phyloP scores from a whole-genome alignment of 768 basidiomycete species.

The Mycena floridula region DNA sequence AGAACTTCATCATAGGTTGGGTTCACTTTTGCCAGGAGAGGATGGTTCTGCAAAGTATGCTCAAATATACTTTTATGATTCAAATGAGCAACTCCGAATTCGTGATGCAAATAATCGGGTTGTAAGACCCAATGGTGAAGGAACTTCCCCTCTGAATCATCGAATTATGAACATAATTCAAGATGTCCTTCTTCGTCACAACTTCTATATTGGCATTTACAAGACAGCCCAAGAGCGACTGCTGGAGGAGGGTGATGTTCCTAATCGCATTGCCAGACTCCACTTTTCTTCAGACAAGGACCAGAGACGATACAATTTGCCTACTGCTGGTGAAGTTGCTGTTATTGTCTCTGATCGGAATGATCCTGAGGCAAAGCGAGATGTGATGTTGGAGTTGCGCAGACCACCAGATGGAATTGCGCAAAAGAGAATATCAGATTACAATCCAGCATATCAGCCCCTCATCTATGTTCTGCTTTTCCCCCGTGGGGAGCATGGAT shows the following conservation, averaged over 20 bases:
- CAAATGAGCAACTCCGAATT: slow-evolving; percentile 11
- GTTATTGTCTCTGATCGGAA: slow-evolving; percentile 33
- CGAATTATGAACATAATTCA: slow-evolving; percentile 13
- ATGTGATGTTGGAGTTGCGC: slow-evolving; percentile 27
- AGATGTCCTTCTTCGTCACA: not conserved
- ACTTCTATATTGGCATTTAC: slow-evolving; percentile 13
- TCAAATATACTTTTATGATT: slow-evolving; percentile 29
- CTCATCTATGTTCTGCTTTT: slow-evolving; percentile 41
- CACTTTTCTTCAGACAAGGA: slow-evolving; percentile 17
- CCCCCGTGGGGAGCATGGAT: slow-evolving; percentile 31
- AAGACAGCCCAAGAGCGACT: slow-evolving; percentile 16
- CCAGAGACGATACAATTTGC: slow-evolving; percentile 34
- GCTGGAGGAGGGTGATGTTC: not conserved
- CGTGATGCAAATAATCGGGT: slow-evolving; percentile 2
- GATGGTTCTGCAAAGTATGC: slow-evolving; percentile 16
- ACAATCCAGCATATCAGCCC: slow-evolving; percentile 26
- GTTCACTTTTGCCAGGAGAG: slow-evolving; percentile 14
- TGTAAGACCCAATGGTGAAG: no score
- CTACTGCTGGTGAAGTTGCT: slow-evolving; percentile 36
- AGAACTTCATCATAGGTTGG: slow-evolving; percentile 19
- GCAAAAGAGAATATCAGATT: slow-evolving; percentile 25
- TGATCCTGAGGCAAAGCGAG: slow-evolving; percentile 14
- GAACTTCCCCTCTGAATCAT: no score
- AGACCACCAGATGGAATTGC: slow-evolving; percentile 13
- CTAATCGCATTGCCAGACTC: slow-evolving; percentile 2